phyloP scores from a whole-genome alignment of 352 stramenopile genomes.

The Phytophthora fragariaefolia region DNA sequence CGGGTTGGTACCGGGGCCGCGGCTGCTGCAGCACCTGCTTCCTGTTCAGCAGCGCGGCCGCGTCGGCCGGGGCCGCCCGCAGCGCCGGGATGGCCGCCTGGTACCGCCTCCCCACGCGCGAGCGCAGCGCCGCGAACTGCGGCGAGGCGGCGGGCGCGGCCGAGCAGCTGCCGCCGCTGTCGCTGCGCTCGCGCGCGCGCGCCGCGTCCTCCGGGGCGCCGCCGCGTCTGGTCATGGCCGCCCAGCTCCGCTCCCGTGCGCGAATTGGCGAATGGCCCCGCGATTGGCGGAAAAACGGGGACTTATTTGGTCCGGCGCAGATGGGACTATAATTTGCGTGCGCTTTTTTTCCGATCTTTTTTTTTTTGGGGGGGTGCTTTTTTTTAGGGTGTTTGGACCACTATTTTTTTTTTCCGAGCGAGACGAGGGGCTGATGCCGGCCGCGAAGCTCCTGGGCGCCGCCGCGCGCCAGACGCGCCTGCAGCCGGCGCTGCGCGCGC shows the following conservation, averaged over 20 bases:
- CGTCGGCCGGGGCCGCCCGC: constrained; percentile 24
- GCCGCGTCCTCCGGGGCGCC: constrained; percentile 23
- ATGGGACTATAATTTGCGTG: neutral
- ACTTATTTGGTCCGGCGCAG: neutral
- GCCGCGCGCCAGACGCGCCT: constrained; percentile 28
- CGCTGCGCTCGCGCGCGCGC: constrained; percentile 33
- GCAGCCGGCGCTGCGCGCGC: constrained; percentile 11
- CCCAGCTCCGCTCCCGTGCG: constrained; percentile 16
- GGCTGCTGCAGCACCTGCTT: constrained; percentile 41
- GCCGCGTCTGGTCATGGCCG: constrained; percentile 40
- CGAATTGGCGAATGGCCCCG: constrained; percentile 30
- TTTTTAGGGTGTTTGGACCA: neutral
- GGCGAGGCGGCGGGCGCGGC: constrained; percentile 9
- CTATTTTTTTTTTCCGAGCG: too few relatives aligned
- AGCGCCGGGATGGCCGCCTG: constrained; percentile 77
- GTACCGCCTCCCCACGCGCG: constrained; percentile 81
- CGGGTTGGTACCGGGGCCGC: constrained; percentile 48
- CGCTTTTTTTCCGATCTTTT: constrained; percentile 5
- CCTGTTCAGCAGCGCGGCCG: constrained; percentile 35
- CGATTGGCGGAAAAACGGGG: constrained; percentile 13
- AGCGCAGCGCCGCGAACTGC: constrained; percentile 79
- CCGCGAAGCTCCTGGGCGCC: constrained; percentile 36
- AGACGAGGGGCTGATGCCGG: too few relatives aligned
- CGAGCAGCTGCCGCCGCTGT: constrained; percentile 24
- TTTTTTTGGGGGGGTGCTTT: too few relatives aligned